Base-by-base conservation (phyloP, 306 rosid genomes). In the Casuarina equisetifolia region DNA sequence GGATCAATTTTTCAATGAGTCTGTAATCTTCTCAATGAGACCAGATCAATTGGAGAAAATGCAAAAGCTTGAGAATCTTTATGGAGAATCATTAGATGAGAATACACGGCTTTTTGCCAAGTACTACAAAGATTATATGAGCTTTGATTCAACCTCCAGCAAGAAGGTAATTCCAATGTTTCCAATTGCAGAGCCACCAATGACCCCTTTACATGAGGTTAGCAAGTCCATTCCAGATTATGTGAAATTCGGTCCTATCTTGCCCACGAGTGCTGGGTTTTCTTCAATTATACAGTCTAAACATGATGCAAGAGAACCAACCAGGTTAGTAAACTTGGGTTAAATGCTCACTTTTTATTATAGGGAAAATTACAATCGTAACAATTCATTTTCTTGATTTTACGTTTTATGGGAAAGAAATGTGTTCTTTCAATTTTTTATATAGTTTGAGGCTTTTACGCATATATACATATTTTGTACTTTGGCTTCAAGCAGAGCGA, bases 101-200 rank as follows among this genome's bases (percentile, higher is more conserved):
- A 92, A 86, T 67, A 92, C 97, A 1, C 63, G 83, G 73, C 91
- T 90, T 50, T 94, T 84, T 72, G 97, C 98, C 13, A 94, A 92
- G 74, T 89, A 92, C 74, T 92, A 90, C 73, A 90, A 88, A 80
- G 97, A 90, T 74, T 90, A 93, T 74, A 82, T 89, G 88, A 86
- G 79, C 75, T 70, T 76, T 61, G 93, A 94, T 83, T 86, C 94
- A 59, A 59, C 82, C 63, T 81, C 91, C 5, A 69, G 84, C 72
- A 92, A 87, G 87, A 94, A 87, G 85, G 82, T 88, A 63, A 74
- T 81, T 75, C 92, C 95, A 35, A 92, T 92, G 98, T 74, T 94
- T 80, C 97, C 98, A 36, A 94, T 94, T 76, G 98, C 97, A 0
- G 98, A 94, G 87, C 97, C 98, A 1, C 98, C 98, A 10, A 92